Evolutionary conservation across 73 alveolate species (phyloP), one percentile per base, ranked within the genome.

Genomic region (Paraurostyla sp.): DNA sequence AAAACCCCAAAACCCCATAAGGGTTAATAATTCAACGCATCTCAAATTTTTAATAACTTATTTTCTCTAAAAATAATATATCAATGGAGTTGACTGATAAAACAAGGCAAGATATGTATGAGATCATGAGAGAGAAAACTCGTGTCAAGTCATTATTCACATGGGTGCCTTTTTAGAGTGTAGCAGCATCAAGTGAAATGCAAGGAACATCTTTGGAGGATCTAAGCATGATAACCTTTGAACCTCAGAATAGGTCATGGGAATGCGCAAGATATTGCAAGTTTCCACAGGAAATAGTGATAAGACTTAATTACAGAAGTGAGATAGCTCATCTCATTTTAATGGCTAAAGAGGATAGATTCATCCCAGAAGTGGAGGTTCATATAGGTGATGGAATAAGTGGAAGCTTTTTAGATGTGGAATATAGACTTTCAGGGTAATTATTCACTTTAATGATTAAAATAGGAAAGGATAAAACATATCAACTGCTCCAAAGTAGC

Each of bases 301-400:
- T 97, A 51, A 90, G 99, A 78, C 90, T 97, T 50, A 96, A 97
- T 86, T 91, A 89, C 71, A 91, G 99, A 83, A 89, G 96, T 58
- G 98, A 97, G 52, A 71, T 97, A 22, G 94, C 97, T 65, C 98
- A 97, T 91, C 52, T 97, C 18, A 76, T 97, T 54, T 38, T 97
- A 23, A 94, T 95, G 87, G 92, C 99, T 50, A 97, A 97, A 80
- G 89, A 89, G 0, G 98, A 97, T 81, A 97, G 98, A 90, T 96
- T 95, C 40, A 96, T 97, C 32, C 99, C 99, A 49, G 96, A 89
- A 85, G 85, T 91, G 42, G 98, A 97, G 56, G 78, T 97, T 27
- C 94, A 95, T 92, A 83, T 97, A 63, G 99, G 99, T 0, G 99
- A 97, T 87, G 99, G 99, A 25, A 93, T 95, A 30, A 84, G 83